Evolutionary conservation across 2,329 filamentous ascomycete genomes (phyloP).

Genomic region (Periconia digitata): DNA sequence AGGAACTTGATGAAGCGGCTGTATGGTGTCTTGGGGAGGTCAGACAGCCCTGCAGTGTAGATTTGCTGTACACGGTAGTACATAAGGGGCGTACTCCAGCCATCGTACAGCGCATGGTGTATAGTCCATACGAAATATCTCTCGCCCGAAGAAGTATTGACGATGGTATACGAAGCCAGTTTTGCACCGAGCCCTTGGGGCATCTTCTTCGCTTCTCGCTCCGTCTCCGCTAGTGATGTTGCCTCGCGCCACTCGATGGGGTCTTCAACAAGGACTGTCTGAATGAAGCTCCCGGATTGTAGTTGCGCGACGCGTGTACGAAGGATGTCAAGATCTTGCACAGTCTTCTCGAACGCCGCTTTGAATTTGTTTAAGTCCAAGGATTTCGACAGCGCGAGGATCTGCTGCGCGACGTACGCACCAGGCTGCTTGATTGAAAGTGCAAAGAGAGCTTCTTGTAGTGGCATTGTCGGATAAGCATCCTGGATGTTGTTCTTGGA

Average conservation of each 20-base stretch:
- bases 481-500: constrained; percentile 37
- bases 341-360: constrained; percentile 49
- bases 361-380: constrained; percentile 49
- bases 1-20: constrained; percentile 40
- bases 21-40: constrained; percentile 26
- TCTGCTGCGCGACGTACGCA: constrained; percentile 52
- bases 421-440: constrained; percentile 51
- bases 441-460: constrained; percentile 51
- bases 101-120: constrained; percentile 47
- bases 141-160: constrained; percentile 14
- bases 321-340: constrained; percentile 51
- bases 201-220: constrained; percentile 15
- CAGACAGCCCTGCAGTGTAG: constrained; percentile 18
- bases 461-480: constrained; percentile 44
- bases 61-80: constrained; percentile 34
- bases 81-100: constrained; percentile 36
- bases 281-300: constrained; percentile 28
- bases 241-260: constrained; percentile 27
- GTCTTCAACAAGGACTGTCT: constrained; percentile 31
- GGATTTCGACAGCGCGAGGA: constrained; percentile 42
- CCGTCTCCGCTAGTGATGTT: constrained; percentile 19
- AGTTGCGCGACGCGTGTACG: constrained; percentile 47
- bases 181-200: constrained; percentile 26
- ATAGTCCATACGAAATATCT: constrained; percentile 42
- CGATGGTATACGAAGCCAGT: constrained; percentile 31